Percentiles rank a stretch among this genome's conserved stretches.
Conservation (phyloP, 129 eudicot genomes). For the Helichrysum umbraculigerum region DNA sequence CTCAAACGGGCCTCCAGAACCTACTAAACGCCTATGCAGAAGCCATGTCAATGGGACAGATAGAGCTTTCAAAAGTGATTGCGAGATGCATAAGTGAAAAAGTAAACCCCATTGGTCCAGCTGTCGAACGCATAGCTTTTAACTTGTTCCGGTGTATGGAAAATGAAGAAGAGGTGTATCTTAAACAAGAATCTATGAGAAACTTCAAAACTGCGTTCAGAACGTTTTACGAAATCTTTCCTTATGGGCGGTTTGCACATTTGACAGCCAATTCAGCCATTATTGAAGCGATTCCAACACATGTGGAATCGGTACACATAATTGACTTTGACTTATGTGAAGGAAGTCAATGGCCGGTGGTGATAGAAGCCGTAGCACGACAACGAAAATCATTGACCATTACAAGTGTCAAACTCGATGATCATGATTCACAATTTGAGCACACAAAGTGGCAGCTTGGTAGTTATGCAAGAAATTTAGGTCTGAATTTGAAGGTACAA, state of each 20-base stretch:
- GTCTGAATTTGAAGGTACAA: conserved; percentile 44
- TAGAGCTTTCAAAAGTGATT: conserved; percentile 49
- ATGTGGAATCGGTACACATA: conserved; percentile 35
- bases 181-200: conserved; percentile 48
- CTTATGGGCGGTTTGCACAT: conserved; percentile 56
- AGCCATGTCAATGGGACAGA: conserved; percentile 48
- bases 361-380: conserved; percentile 51
- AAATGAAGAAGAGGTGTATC: conserved; percentile 40
- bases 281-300: conserved; percentile 45
- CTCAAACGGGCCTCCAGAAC: conserved; percentile 29
- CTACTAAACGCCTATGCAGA: conserved; percentile 66
- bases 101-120: conserved; percentile 46
- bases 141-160: conserved; percentile 42
- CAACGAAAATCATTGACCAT: conserved; percentile 32
- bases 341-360: conserved; percentile 61
- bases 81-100: conserved; percentile 42
- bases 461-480: conserved; percentile 37
- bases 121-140: conserved; percentile 49
- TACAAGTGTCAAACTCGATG: conserved; percentile 47
- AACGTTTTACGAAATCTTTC: conserved; percentile 52
- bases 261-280: conserved; percentile 59
- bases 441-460: conserved; percentile 48
- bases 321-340: conserved; percentile 59
- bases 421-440: conserved; percentile 34
- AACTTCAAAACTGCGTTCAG: conserved; percentile 44